Evolutionary conservation across 108 stramenopile species (phyloP), one percentile per base, ranked within the genome.

Genomic region (Discostella stelligeroides): DNA sequence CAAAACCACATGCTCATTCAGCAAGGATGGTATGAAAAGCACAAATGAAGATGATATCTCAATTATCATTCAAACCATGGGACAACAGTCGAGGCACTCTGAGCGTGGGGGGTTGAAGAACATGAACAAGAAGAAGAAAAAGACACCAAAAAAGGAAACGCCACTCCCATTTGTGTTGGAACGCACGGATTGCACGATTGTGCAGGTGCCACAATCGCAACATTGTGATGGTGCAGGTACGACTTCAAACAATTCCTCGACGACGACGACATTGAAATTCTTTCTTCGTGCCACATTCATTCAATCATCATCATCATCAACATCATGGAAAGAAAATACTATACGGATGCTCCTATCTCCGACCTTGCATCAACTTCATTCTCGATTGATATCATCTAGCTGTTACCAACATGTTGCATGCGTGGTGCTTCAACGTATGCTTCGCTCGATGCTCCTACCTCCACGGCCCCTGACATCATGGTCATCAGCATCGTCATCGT

Each of bases 131-230:
- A 49, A 13, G 27, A 60, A 17, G 57, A 68, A 54, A 20, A 65
- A 27, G 66, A 57, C 18, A 12, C 28, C 41, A 27, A 72, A 59
- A 59, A 54, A 70, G 46, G 66, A 75, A 20, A 41, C 50, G 50
- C 42, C 40, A 30, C 60, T 70, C 28, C 90, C 91, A 3, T 92
- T 70, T 78, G 73, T 92, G 7, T 61, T 92, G 75, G 88, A 92
- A 72, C 82, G 91, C 11, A 86, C 80, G 5, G 91, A 92, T 74
- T 79, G 67, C 46, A 63, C 65, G 6, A 49, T 71, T 29, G 23
- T 34, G 2, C 25, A 49, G n/a, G 6, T 34, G 34, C 34, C 34
- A 34, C 34, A 34, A 34, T 34, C 34, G 34, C 68, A 48, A 17
- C 49, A 63, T 29, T 3, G 12, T 29, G 37, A 27, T 53, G 42